Percentiles rank a stretch among this genome's conserved stretches.
phyloP scores from a whole-genome alignment of 495 filamentous ascomycete genomes.

The Penicillium macrosclerotiorum region DNA sequence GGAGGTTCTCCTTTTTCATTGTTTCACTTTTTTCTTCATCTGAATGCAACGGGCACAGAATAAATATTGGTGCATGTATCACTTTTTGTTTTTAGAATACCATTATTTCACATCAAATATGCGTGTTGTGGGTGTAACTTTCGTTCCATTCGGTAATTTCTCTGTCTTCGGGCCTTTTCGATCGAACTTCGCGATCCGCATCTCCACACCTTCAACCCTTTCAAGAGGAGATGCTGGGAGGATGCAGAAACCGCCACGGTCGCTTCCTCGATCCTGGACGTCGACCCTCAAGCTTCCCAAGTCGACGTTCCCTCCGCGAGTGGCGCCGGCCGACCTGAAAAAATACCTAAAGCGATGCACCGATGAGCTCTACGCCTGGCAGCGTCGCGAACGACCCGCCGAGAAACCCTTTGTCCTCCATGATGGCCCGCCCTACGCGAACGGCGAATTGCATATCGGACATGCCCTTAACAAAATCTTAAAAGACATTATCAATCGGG shows the following conservation, averaged over 20 bases:
- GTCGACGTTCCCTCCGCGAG: slow-evolving; percentile 56
- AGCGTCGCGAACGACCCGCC: slow-evolving; percentile 59
- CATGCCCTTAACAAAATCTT: slow-evolving; percentile 97
- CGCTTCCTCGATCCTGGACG: slow-evolving; percentile 53
- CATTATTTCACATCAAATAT: neutral
- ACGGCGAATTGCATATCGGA: slow-evolving; percentile 91
- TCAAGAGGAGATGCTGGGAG: slow-evolving; percentile 37
- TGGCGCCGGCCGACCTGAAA: slow-evolving; percentile 46
- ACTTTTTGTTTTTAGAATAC: neutral
- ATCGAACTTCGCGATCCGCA: slow-evolving; percentile 3
- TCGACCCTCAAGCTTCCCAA: slow-evolving; percentile 61
- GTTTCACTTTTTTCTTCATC: too few species aligned
- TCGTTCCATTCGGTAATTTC: neutral
- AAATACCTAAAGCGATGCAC: slow-evolving; percentile 76
- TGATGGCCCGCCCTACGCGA: slow-evolving; percentile 97
- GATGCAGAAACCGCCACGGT: slow-evolving; percentile 49
- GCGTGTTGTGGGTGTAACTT: neutral
- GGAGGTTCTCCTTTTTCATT: neutral
- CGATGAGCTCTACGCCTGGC: slow-evolving; percentile 88
- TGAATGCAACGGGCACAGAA: too few species aligned
- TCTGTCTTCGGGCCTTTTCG: neutral
- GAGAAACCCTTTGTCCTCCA: slow-evolving; percentile 74
- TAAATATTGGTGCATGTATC: neutral
- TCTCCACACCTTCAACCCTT: slow-evolving; percentile 1
- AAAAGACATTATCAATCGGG: slow-evolving; percentile 87